phyloP scores from a whole-genome alignment of 75 land plant species.

The Sequoiadendron giganteum region DNA sequence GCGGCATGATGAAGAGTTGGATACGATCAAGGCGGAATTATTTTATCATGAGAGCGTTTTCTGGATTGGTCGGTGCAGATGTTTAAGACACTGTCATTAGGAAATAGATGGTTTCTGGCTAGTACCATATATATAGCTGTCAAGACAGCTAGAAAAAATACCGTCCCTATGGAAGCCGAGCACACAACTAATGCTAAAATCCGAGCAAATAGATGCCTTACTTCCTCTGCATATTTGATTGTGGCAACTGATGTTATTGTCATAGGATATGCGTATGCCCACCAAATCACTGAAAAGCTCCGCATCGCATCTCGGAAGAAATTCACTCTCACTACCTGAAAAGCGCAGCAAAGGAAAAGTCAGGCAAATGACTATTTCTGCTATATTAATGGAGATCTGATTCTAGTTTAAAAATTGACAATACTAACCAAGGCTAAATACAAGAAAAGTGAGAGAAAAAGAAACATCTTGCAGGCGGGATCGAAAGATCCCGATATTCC shows the following conservation, averaged over 20 bases:
- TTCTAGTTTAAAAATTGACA: background rate
- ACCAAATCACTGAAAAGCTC: background rate
- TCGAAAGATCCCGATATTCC: slow-evolving; percentile 38
- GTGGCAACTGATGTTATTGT: too few species aligned
- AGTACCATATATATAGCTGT: background rate
- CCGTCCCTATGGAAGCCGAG: background rate
- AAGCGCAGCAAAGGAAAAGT: background rate
- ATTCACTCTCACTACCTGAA: background rate
- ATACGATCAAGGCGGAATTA: too few species aligned
- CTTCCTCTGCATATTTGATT: background rate
- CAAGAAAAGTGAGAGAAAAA: slow-evolving; percentile 32
- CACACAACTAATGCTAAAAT: background rate
- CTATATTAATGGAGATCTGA: too few species aligned
- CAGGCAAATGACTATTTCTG: too few species aligned
- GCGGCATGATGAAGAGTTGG: too few species aligned
- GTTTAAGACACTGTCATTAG: too few species aligned
- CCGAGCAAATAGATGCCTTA: background rate
- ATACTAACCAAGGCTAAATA: slow-evolving; percentile 11
- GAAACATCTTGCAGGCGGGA: slow-evolving; percentile 22
- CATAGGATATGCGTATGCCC: too few species aligned
- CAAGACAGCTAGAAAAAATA: background rate
- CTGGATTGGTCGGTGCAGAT: too few species aligned
- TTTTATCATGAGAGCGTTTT: too few species aligned
- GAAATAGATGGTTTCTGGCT: too few species aligned
- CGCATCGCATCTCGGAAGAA: background rate